Evolutionary conservation across 176 grass and related monocot genomes (phyloP).

Genomic region (Eremochloa ophiuroides): DNA sequence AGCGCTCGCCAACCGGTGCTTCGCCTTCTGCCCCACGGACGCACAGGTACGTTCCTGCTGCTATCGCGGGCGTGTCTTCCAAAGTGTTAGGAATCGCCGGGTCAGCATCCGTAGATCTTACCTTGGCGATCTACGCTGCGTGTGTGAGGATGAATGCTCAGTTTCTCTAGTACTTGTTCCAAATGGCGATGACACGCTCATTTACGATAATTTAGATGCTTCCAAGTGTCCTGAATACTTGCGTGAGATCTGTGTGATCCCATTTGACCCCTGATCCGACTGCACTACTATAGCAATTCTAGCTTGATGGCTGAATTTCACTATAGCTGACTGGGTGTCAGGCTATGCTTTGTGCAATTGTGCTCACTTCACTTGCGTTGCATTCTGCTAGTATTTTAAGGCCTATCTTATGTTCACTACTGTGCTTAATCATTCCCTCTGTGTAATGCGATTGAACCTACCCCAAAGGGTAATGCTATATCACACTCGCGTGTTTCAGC

Average conservation of each 20-base stretch:
- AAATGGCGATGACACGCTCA: background rate
- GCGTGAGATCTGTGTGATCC: conserved; percentile 22
- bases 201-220: conserved; percentile 3
- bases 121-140: background rate
- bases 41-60: conserved; percentile 49
- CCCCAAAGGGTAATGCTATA: no score
- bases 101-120: background rate
- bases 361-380: background rate
- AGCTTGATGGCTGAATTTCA: background rate
- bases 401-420: background rate
- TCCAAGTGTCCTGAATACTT: conserved; percentile 5
- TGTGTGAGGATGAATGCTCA: background rate
- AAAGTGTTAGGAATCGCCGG: background rate
- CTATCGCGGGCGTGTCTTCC: background rate
- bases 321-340: background rate
- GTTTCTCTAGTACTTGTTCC: no score
- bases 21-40: conserved; percentile 87
- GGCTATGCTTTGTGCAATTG: background rate
- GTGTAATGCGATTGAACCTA: background rate
- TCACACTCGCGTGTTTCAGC: no score
- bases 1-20: conserved; percentile 69
- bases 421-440: background rate
- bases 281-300: background rate
- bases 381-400: background rate
- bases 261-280: background rate